phyloP scores from a whole-genome alignment of 2,329 filamentous ascomycete species.

The Pseudogymnoascus sp. region DNA sequence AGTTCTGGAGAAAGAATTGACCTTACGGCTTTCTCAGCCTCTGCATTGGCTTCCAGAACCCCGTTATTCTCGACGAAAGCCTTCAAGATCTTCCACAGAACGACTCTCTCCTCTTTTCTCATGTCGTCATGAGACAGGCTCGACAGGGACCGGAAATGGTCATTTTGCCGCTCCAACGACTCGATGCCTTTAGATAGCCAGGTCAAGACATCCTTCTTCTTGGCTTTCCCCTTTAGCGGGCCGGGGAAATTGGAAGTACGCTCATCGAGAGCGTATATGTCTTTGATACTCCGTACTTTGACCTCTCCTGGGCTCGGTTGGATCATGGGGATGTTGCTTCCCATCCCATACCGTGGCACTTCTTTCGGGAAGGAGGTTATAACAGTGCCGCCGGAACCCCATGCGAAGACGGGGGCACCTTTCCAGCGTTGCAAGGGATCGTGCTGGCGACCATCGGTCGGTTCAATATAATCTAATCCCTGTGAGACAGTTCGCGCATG shows the following conservation, averaged over 20 bases:
- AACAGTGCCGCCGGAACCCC: slow-evolving; percentile 77
- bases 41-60: slow-evolving; percentile 60
- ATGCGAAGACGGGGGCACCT: slow-evolving; percentile 76
- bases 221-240: slow-evolving; percentile 77
- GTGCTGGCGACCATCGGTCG: slow-evolving; percentile 56
- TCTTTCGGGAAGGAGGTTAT: slow-evolving; percentile 83
- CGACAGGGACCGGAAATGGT: slow-evolving; percentile 35
- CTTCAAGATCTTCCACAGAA: slow-evolving; percentile 81
- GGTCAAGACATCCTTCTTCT: slow-evolving; percentile 83
- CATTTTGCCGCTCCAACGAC: slow-evolving; percentile 50
- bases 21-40: slow-evolving; percentile 66
- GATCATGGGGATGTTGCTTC: slow-evolving; percentile 62
- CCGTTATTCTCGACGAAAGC: slow-evolving; percentile 84
- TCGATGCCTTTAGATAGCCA: slow-evolving; percentile 79
- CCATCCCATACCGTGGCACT: slow-evolving; percentile 72
- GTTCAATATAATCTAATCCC: slow-evolving; percentile 49
- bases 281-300: slow-evolving; percentile 66
- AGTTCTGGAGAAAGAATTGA: slow-evolving; percentile 59
- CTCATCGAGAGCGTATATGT: slow-evolving; percentile 63
- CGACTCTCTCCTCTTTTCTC: slow-evolving; percentile 65
- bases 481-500: slow-evolving; percentile 46
- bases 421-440: slow-evolving; percentile 87
- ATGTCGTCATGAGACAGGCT: slow-evolving; percentile 55
- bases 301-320: slow-evolving; percentile 77
- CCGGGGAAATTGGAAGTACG: slow-evolving; percentile 77